Percentiles rank a stretch among this genome's conserved stretches.
These are phyloP conservation scores for Candida glaebosa DNA, from an alignment of 805 yeast genomes.

Conservation along the genomic window DNA sequence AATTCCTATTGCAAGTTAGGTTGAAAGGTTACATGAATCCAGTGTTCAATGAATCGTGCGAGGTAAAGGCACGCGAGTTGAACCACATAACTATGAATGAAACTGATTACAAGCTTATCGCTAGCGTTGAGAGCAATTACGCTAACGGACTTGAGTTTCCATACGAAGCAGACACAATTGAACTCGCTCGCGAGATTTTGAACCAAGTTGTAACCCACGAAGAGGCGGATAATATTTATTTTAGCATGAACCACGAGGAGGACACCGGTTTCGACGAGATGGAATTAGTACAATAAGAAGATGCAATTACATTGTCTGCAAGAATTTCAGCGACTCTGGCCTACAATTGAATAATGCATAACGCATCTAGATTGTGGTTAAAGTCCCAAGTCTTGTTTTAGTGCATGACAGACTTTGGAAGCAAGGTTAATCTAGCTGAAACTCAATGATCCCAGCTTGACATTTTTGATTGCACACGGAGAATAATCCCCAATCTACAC, in stretches of 20 bases:
- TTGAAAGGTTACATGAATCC: constrained; percentile 23
- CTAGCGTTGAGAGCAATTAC: constrained; percentile 38
- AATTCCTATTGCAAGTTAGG: constrained; percentile 36
- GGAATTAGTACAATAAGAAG: constrained; percentile 15
- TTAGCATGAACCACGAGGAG: constrained; percentile 53
- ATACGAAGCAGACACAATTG: constrained; percentile 60
- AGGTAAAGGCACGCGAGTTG: constrained; percentile 35
- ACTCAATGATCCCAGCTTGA: no score
- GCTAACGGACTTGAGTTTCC: constrained; percentile 62
- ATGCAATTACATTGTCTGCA: background rate
- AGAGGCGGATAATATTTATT: constrained; percentile 72
- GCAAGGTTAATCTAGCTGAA: no score
- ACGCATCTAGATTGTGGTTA: no score
- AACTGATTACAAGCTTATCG: constrained; percentile 17
- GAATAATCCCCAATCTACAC: no score
- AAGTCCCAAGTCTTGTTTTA: no score
- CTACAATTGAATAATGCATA: no score
- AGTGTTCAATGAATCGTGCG: constrained; percentile 46
- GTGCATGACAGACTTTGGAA: background rate
- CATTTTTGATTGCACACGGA: no score
- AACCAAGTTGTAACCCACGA: constrained; percentile 68
- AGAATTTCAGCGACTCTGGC: no score
- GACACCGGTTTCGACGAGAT: constrained; percentile 20
- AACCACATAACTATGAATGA: constrained; percentile 22
- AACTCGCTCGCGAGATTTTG: constrained; percentile 66